These are phyloP conservation scores for Claviceps pazoutovae DNA, from an alignment of 2,329 filamentous ascomycete species.

Conservation along the genomic window DNA sequence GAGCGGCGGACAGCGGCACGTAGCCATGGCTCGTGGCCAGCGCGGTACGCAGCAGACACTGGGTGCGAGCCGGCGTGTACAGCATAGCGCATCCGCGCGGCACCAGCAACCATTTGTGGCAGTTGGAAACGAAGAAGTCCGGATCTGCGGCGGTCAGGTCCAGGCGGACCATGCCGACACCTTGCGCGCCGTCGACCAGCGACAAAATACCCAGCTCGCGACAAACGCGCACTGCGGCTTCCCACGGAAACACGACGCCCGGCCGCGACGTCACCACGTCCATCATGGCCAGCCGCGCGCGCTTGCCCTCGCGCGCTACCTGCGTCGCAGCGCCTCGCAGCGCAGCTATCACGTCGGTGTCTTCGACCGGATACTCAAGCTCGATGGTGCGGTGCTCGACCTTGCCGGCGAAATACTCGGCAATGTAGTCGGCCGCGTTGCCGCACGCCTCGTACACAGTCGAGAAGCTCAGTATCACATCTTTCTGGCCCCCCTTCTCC, in stretches of 20 bases:
- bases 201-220: constrained; percentile 54
- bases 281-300: constrained; percentile 52
- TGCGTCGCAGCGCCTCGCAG: constrained; percentile 46
- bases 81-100: constrained; percentile 72
- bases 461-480: constrained; percentile 66
- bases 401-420: constrained; percentile 44
- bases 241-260: constrained; percentile 67
- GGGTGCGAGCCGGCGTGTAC: constrained; percentile 65
- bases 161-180: constrained; percentile 63
- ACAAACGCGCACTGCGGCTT: constrained; percentile 50
- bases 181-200: constrained; percentile 74
- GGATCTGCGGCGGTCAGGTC: constrained; percentile 54
- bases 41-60: constrained; percentile 57
- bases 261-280: constrained; percentile 72
- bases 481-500: constrained; percentile 28
- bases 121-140: constrained; percentile 80
- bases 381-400: constrained; percentile 39
- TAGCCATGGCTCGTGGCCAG: constrained; percentile 75
- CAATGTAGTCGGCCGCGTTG: constrained; percentile 55
- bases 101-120: constrained; percentile 79
- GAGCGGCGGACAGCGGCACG: constrained; percentile 24
- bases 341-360: constrained; percentile 46
- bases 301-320: constrained; percentile 41
- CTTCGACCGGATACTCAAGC: constrained; percentile 55
- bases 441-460: constrained; percentile 69